Percentiles rank a stretch among this genome's conserved stretches.
phyloP scores from a whole-genome alignment of 768 basidiomycete species.

The Russula emetica region DNA sequence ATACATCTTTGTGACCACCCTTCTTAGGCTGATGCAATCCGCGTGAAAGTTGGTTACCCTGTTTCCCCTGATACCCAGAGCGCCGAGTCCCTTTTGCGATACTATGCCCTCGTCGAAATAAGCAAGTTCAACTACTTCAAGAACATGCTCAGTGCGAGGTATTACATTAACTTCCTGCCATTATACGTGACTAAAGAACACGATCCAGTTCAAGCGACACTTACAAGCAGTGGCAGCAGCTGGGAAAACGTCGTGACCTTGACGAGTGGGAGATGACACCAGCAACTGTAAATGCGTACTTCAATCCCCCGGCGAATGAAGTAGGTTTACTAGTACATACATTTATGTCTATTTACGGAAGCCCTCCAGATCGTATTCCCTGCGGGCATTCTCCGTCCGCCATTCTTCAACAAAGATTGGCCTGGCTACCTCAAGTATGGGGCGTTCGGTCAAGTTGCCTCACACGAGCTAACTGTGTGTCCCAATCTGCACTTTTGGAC shows the following conservation, averaged over 20 bases:
- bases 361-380: constrained; percentile 85
- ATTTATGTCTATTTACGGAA: neutral
- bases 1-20: constrained; percentile 17
- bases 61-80: constrained; percentile 75
- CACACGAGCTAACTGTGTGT: constrained; percentile 84
- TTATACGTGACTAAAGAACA: constrained; percentile 1
- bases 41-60: constrained; percentile 92
- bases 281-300: constrained; percentile 84
- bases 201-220: constrained; percentile 50
- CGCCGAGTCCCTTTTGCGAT: constrained; percentile 62
- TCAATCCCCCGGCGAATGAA: constrained; percentile 83
- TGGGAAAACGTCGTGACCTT: constrained; percentile 66
- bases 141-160: constrained; percentile 69
- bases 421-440: constrained; percentile 89
- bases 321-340: constrained; percentile 36
- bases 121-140: constrained; percentile 73
- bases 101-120: constrained; percentile 69
- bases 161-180: constrained; percentile 29
- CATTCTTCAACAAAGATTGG: constrained; percentile 85
- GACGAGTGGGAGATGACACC: constrained; percentile 88
- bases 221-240: constrained; percentile 65
- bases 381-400: constrained; percentile 89
- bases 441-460: constrained; percentile 86
- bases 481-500: neutral
- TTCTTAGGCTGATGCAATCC: constrained; percentile 66